Conservation (phyloP, 176 grass and related monocot genomes). For the Pontederia paniculata region DNA sequence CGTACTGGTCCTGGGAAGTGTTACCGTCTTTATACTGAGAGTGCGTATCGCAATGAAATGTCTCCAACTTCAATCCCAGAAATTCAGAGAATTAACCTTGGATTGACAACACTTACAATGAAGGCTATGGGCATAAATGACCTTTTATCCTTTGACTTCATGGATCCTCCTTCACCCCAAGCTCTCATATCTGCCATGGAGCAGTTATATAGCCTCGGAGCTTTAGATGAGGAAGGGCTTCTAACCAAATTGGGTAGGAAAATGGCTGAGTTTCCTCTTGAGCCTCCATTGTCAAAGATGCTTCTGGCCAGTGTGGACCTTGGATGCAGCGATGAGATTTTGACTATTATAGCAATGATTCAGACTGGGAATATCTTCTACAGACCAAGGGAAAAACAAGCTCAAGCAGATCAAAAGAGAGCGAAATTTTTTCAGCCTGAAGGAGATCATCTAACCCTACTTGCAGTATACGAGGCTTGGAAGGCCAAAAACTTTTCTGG, state of each 20-base stretch:
- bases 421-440: constrained; percentile 94
- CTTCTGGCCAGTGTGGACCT: constrained; percentile 82
- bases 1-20: constrained; percentile 86
- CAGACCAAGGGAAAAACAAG: constrained; percentile 85
- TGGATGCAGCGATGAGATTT: constrained; percentile 85
- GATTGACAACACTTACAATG: constrained; percentile 69
- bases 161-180: constrained; percentile 88
- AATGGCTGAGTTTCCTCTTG: constrained; percentile 94
- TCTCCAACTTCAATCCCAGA: constrained; percentile 80
- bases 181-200: constrained; percentile 91
- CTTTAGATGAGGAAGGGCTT: constrained; percentile 81
- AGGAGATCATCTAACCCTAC: constrained; percentile 85
- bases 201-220: constrained; percentile 83
- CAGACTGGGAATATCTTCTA: constrained; percentile 95
- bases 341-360: constrained; percentile 96
- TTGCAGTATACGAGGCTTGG: constrained; percentile 97
- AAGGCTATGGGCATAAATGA: constrained; percentile 99
- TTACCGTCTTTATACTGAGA: constrained; percentile 90
- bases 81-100: constrained; percentile 91
- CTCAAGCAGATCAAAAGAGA: constrained; percentile 82
- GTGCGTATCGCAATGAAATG: constrained; percentile 93
- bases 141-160: constrained; percentile 88
- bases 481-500: constrained; percentile 94
- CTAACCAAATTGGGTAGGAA: constrained; percentile 87
- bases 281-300: constrained; percentile 88